These are phyloP conservation scores for Colletotrichum scovillei DNA, from an alignment of 2,329 filamentous ascomycete species.

Conservation along the genomic window DNA sequence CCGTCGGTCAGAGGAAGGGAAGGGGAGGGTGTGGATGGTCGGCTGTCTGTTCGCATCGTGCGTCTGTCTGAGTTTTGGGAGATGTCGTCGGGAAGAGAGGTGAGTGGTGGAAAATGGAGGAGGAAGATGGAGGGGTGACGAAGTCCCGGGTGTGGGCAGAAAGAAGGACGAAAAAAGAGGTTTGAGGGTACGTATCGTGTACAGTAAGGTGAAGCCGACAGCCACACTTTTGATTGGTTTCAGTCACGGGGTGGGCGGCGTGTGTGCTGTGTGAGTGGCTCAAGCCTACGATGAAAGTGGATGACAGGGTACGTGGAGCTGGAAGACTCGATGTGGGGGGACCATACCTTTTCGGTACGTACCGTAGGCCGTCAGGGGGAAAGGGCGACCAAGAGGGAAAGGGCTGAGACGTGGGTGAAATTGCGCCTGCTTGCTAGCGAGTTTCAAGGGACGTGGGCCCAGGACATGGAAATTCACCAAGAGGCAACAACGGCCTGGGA, in stretches of 20 bases:
- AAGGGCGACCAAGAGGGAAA: constrained; percentile 40
- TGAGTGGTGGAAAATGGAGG: constrained; percentile 1
- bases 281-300: background rate
- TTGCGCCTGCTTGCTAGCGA: constrained; percentile 60
- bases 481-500: constrained; percentile 1
- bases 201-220: background rate
- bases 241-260: background rate
- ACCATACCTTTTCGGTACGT: background rate
- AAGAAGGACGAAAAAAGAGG: background rate
- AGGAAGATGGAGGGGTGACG: background rate
- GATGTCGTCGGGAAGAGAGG: background rate
- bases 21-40: constrained; percentile 1
- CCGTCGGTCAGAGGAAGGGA: constrained; percentile 12
- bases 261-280: constrained; percentile 1
- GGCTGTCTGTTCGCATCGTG: constrained; percentile 29
- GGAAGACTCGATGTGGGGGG: too few species aligned
- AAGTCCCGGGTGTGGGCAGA: background rate
- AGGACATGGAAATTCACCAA: constrained; percentile 22
- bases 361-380: background rate
- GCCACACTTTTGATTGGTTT: background rate
- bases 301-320: too few species aligned
- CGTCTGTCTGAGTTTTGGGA: constrained; percentile 12
- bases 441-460: constrained; percentile 61
- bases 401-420: constrained; percentile 60
- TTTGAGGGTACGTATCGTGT: too few species aligned